Percentiles rank a stretch among this genome's conserved stretches.
phyloP scores from a whole-genome alignment of 148 eudicot species.

The Chenopodium berlandieri region DNA sequence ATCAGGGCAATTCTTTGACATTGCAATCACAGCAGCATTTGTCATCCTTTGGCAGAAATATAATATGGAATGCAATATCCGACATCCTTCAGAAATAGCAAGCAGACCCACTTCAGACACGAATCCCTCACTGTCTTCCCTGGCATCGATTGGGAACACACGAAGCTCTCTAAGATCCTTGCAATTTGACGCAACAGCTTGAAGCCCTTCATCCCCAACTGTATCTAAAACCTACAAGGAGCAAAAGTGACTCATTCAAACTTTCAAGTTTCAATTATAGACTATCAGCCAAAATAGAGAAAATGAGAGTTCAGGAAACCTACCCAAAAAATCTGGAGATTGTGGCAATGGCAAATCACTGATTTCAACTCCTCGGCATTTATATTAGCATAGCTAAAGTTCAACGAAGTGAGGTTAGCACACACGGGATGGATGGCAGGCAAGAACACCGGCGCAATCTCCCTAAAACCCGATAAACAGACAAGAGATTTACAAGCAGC shows the following conservation, averaged over 20 bases:
- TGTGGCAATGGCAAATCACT: slow-evolving; percentile 63
- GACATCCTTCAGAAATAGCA: slow-evolving; percentile 79
- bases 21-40: slow-evolving; percentile 73
- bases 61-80: slow-evolving; percentile 59
- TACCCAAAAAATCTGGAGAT: slow-evolving; percentile 75
- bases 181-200: slow-evolving; percentile 74
- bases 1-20: slow-evolving; percentile 78
- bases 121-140: slow-evolving; percentile 64
- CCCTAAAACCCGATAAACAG: slow-evolving; percentile 78
- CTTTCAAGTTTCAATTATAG: neutral
- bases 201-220: slow-evolving; percentile 76
- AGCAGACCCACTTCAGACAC: slow-evolving; percentile 80
- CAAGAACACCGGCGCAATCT: slow-evolving; percentile 51
- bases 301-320: slow-evolving; percentile 3
- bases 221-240: slow-evolving; percentile 67
- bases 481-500: slow-evolving; percentile 66
- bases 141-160: slow-evolving; percentile 72
- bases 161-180: slow-evolving; percentile 78
- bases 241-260: slow-evolving; percentile 1
- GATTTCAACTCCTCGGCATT: slow-evolving; percentile 57
- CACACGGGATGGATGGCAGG: slow-evolving; percentile 69
- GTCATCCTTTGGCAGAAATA: slow-evolving; percentile 92
- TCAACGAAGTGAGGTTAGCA: slow-evolving; percentile 71
- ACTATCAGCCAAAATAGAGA: neutral
- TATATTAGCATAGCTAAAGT: slow-evolving; percentile 77